phyloP scores from a whole-genome alignment of 2,329 filamentous ascomycete species.

The Penicillium hordei region DNA sequence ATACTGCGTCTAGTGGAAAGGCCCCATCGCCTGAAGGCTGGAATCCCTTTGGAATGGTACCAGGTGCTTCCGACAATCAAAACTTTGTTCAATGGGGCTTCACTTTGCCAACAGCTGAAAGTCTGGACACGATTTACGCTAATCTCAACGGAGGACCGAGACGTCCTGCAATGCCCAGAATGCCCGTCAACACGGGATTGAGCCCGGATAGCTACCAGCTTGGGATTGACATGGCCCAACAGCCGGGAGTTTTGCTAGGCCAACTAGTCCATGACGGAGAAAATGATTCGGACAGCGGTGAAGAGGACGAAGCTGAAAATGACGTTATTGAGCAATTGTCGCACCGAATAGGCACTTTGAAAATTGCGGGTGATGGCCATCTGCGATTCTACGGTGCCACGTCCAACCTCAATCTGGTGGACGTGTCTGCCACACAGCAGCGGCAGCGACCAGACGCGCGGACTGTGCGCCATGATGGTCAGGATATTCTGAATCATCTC shows the following conservation, averaged over 20 bases:
- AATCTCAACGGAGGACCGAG: slow-evolving; percentile 27
- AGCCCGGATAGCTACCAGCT: slow-evolving; percentile 30
- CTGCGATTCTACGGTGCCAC: slow-evolving; percentile 48
- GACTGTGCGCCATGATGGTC: slow-evolving; percentile 41
- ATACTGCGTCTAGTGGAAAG: slow-evolving; percentile 12
- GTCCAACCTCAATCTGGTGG: slow-evolving; percentile 46
- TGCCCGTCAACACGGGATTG: slow-evolving; percentile 24
- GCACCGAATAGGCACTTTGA: slow-evolving; percentile 46
- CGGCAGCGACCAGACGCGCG: slow-evolving; percentile 40
- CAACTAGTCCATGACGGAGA: slow-evolving; percentile 25
- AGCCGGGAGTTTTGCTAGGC: slow-evolving; percentile 23
- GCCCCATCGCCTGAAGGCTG: slow-evolving; percentile 15
- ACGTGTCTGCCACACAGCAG: slow-evolving; percentile 38
- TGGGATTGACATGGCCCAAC: slow-evolving; percentile 30
- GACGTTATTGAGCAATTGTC: slow-evolving; percentile 48
- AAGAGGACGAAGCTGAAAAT: slow-evolving; percentile 41
- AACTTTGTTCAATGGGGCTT: slow-evolving; percentile 35
- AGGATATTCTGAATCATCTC: slow-evolving; percentile 44
- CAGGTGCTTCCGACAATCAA: slow-evolving; percentile 23
- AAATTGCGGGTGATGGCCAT: slow-evolving; percentile 46
- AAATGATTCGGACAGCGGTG: slow-evolving; percentile 36
- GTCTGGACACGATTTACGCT: slow-evolving; percentile 36
- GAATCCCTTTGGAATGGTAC: slow-evolving; percentile 25
- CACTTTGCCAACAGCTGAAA: slow-evolving; percentile 39
- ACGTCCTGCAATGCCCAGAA: not conserved